These are phyloP conservation scores for Leccinellum rugosiceps DNA, from an alignment of 768 basidiomycete species.

Conservation along the genomic window DNA sequence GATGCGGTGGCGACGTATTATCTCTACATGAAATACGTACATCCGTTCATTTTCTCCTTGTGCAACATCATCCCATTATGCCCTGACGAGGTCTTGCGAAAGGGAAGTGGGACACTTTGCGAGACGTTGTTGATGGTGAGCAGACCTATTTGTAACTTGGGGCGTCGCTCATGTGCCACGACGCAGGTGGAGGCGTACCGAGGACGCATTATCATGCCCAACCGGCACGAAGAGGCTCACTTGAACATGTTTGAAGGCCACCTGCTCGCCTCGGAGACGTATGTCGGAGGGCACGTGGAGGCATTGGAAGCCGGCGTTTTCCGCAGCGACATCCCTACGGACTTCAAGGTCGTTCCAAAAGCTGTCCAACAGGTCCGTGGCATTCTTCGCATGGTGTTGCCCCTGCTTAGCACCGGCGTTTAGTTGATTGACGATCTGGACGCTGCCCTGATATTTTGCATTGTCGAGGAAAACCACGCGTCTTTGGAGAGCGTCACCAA, in stretches of 20 bases:
- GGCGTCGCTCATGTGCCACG: constrained; percentile 2
- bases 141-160: not conserved
- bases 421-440: constrained; percentile 95
- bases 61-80: constrained; percentile 98
- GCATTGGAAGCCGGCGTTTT: constrained; percentile 98
- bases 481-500: constrained; percentile 85
- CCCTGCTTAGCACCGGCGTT: not conserved
- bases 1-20: constrained; percentile 99
- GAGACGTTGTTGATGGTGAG: constrained; percentile 96
- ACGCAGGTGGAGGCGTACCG: constrained; percentile 91
- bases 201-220: constrained; percentile 94
- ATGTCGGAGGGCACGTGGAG: constrained; percentile 98
- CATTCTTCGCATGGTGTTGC: not conserved
- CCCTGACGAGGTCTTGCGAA: constrained; percentile 94
- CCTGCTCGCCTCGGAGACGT: constrained; percentile 94
- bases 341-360: constrained; percentile 90
- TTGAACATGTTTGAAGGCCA: constrained; percentile 95
- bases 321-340: constrained; percentile 88
- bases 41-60: constrained; percentile 98
- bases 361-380: constrained; percentile 77
- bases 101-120: constrained; percentile 95
- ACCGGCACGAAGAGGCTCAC: constrained; percentile 90
- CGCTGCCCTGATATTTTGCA: constrained; percentile 84
- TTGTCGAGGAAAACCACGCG: constrained; percentile 78
- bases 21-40: constrained; percentile 99